phyloP scores from a whole-genome alignment of 768 basidiomycete species.

The Tulasnella calospora region DNA sequence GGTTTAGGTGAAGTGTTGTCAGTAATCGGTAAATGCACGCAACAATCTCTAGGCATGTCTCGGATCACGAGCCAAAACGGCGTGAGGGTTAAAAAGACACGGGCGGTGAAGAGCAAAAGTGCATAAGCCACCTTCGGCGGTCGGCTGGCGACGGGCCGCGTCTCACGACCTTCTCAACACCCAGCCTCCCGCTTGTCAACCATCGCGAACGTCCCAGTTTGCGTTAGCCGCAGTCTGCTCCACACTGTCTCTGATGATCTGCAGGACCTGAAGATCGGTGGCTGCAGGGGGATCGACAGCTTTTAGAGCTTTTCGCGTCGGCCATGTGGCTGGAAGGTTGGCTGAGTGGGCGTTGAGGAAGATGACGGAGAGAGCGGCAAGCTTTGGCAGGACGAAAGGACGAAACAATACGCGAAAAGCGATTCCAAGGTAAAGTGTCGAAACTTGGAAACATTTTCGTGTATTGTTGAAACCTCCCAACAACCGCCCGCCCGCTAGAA shows the following conservation, averaged over 20 bases:
- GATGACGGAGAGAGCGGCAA: slow-evolving; percentile 2
- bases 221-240: not conserved
- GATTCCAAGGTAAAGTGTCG: not conserved
- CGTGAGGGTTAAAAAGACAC: not conserved
- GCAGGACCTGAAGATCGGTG: slow-evolving; percentile 2
- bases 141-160: not conserved
- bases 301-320: not conserved
- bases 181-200: not conserved
- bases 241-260: not conserved
- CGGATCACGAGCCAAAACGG: not conserved
- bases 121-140: not conserved
- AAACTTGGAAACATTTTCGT: not conserved
- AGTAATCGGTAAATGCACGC: not conserved
- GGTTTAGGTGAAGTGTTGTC: not conserved
- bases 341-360: slow-evolving; percentile 9
- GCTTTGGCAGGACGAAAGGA: not conserved
- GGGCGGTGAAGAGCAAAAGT: not conserved
- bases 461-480: not conserved
- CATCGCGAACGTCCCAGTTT: not conserved
- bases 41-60: not conserved
- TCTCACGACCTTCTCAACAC: not conserved
- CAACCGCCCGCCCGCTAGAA: not conserved
- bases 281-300: slow-evolving; percentile 7
- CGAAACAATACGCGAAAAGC: not conserved
- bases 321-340: not conserved